These are phyloP conservation scores for Micractinium conductrix DNA, from an alignment of 139 green algal genomes.

Conservation along the genomic window DNA sequence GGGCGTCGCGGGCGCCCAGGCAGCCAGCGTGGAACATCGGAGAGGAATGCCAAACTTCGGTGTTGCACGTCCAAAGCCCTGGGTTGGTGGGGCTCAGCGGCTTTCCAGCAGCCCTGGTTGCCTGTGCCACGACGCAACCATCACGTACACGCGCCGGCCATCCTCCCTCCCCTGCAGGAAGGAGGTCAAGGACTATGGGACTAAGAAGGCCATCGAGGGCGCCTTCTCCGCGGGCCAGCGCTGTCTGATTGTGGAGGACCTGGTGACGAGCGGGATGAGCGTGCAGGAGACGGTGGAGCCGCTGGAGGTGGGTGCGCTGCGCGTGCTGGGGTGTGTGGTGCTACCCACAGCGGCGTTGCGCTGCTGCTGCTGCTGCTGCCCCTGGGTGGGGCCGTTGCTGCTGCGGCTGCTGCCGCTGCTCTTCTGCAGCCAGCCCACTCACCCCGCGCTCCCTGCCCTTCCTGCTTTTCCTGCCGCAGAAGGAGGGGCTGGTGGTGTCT, in stretches of 20 bases:
- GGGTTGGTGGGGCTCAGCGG: no score
- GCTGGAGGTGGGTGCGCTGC: slow-evolving; percentile 51
- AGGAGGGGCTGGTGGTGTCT: slow-evolving; percentile 82
- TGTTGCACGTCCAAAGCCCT: no score
- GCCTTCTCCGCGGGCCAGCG: slow-evolving; percentile 86
- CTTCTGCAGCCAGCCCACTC: not conserved
- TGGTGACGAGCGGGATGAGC: slow-evolving; percentile 95
- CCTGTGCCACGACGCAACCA: no score
- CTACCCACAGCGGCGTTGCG: no score
- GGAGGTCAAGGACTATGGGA: slow-evolving; percentile 99
- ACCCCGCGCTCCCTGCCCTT: not conserved
- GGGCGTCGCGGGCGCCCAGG: not conserved
- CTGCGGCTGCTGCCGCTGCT: not conserved
- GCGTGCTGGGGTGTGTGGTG: no score
- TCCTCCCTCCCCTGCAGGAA: slow-evolving; percentile 60
- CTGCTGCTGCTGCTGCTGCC: not conserved
- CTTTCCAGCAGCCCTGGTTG: no score
- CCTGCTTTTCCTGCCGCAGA: slow-evolving; percentile 40
- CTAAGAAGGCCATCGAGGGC: slow-evolving; percentile 99
- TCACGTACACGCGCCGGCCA: not conserved
- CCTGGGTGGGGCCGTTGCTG: no score
- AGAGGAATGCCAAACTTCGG: no score
- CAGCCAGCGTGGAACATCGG: not conserved
- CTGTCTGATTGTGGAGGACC: slow-evolving; percentile 97
- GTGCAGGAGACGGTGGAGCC: slow-evolving; percentile 98